A percentile compares a stretch with the other conserved stretches of the same genome.
phyloP scores from a whole-genome alignment of 345 rosid genomes.

The Syzygium grande region DNA sequence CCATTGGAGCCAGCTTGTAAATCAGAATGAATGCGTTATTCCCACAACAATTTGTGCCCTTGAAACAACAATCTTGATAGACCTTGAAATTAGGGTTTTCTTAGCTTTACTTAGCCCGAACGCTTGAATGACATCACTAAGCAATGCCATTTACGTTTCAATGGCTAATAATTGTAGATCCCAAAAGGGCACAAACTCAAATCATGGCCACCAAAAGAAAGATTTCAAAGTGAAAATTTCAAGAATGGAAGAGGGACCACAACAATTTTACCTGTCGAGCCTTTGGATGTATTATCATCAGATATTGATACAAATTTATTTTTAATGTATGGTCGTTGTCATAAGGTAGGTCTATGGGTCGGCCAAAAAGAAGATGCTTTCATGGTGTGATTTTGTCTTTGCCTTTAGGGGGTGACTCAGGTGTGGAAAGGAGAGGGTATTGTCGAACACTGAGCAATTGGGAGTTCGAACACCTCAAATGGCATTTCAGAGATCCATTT shows the following conservation, averaged over 20 bases:
- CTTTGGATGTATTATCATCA: neutral
- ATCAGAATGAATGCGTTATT: neutral
- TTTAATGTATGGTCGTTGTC: neutral
- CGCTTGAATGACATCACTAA: slow-evolving; percentile 4
- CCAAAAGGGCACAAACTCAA: neutral
- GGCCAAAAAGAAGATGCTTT: neutral
- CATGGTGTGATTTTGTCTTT: neutral
- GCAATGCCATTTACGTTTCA: neutral
- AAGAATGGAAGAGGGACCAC: neutral
- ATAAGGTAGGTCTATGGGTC: neutral
- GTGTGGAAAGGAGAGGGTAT: neutral
- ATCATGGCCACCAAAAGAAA: neutral
- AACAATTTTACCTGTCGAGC: neutral
- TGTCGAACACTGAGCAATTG: neutral
- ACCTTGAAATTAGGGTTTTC: neutral
- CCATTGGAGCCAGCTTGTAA: neutral
- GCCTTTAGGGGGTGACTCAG: neutral
- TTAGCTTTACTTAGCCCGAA: slow-evolving; percentile 11
- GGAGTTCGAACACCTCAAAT: neutral
- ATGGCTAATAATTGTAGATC: neutral
- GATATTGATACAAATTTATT: neutral
- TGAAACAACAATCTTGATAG: neutral
- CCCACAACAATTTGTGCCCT: neutral
- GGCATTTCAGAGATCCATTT: neutral
- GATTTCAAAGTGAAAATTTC: neutral